A percentile compares a stretch with the other conserved stretches of the same genome.
These are phyloP conservation scores for Barnettozyma sucrosica DNA, from an alignment of 805 yeast species.

Conservation along the genomic window DNA sequence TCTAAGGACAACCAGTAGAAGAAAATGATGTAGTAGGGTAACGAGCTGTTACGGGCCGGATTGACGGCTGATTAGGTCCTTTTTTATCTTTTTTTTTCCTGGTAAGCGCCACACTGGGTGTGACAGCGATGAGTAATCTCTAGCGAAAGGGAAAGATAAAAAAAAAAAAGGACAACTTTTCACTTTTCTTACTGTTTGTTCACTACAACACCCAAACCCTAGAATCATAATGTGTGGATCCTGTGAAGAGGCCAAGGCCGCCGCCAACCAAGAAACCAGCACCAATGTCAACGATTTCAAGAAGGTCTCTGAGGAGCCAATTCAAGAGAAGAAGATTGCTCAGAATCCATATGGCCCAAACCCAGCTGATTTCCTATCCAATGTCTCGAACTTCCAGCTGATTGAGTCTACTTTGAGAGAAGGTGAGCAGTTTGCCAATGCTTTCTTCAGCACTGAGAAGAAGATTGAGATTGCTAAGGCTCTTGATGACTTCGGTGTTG, in stretches of 20 bases:
- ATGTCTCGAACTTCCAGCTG: slow-evolving; percentile 81
- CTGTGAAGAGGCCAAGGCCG: slow-evolving; percentile 24
- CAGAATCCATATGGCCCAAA: slow-evolving; percentile 91
- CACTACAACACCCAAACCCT: neutral
- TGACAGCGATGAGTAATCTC: slow-evolving; percentile 2
- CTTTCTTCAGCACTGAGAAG: slow-evolving; percentile 90
- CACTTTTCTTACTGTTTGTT: neutral
- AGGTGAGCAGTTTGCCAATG: slow-evolving; percentile 98
- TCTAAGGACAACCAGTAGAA: no score
- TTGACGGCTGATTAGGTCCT: neutral
- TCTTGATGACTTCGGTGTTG: slow-evolving; percentile 95
- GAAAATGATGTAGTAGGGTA: no score
- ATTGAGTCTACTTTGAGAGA: slow-evolving; percentile 96
- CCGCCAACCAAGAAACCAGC: slow-evolving; percentile 14
- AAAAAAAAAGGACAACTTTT: slow-evolving; percentile 1
- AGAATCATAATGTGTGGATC: slow-evolving; percentile 20
- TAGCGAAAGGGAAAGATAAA: neutral
- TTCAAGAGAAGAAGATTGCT: slow-evolving; percentile 26
- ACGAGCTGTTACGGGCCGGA: neutral
- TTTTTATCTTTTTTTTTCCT: neutral
- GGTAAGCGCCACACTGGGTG: slow-evolving; percentile 1
- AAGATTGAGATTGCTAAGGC: slow-evolving; percentile 97
- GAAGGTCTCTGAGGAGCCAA: slow-evolving; percentile 42
- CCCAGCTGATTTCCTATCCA: slow-evolving; percentile 87
- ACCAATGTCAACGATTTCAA: slow-evolving; percentile 23